Evolutionary conservation across 805 yeast species (phyloP).

Genomic region (Hanseniaspora meyeri): DNA sequence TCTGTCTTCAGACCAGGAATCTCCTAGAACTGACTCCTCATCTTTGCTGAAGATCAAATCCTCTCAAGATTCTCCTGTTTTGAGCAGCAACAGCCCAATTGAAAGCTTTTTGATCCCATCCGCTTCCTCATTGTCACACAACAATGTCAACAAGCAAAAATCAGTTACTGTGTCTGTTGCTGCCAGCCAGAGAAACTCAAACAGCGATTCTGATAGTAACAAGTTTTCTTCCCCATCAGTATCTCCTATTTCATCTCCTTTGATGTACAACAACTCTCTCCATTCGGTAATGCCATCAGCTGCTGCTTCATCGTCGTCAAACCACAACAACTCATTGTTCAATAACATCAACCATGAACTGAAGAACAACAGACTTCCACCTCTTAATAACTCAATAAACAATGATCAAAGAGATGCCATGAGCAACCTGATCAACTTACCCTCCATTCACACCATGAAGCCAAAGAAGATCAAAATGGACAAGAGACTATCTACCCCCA

Average conservation of each 20-base stretch:
- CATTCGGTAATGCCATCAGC: constrained; percentile 8
- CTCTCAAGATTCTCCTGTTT: background rate
- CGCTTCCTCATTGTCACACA: background rate
- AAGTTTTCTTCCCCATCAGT: constrained; percentile 12
- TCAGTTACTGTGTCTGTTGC: constrained; percentile 10
- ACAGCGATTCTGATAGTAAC: constrained; percentile 10
- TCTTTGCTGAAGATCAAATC: background rate
- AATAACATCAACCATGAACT: background rate
- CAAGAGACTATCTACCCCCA: constrained; percentile 2
- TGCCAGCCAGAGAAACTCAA: constrained; percentile 7
- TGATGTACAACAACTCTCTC: constrained; percentile 9
- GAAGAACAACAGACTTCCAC: background rate
- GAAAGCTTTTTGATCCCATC: constrained; percentile 1
- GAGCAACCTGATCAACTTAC: background rate
- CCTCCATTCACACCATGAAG: constrained; percentile 1
- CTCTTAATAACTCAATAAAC: background rate
- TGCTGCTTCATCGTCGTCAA: background rate
- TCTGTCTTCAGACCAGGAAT: background rate
- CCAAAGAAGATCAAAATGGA: background rate
- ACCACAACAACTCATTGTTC: background rate
- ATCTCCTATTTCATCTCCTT: constrained; percentile 10
- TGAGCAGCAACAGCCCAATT: background rate
- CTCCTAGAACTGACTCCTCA: background rate
- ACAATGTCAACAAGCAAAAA: background rate
- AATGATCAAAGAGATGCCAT: background rate